phyloP scores from a whole-genome alignment of 441 rosid genomes.

The Croton laevigatus region DNA sequence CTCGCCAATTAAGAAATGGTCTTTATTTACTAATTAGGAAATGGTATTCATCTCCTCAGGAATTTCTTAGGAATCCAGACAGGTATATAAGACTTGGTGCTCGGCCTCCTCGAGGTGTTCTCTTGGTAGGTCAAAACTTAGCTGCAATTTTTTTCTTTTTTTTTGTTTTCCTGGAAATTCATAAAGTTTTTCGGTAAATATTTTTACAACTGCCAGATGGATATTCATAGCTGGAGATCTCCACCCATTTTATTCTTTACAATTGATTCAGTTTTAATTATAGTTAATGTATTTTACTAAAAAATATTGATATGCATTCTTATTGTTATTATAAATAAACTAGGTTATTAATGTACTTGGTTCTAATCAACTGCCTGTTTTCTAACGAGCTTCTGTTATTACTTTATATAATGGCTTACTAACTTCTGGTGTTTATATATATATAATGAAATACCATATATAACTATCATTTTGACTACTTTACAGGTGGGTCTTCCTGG shows the following conservation, averaged over 20 bases:
- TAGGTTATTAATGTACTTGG: not conserved
- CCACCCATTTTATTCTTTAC: not conserved
- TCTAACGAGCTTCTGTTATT: not conserved
- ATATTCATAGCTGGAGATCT: not conserved
- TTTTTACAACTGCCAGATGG: not conserved
- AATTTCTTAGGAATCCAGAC: conserved; percentile 95
- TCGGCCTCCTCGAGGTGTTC: conserved; percentile 98
- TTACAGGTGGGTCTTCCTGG: conserved; percentile 97
- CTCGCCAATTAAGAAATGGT: conserved; percentile 22
- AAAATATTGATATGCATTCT: not conserved
- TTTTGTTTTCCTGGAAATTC: not conserved
- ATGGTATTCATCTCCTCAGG: conserved; percentile 44
- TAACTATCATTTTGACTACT: conserved; percentile 21
- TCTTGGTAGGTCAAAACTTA: conserved; percentile 63
- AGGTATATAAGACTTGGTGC: conserved; percentile 84
- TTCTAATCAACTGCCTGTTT: conserved; percentile 1
- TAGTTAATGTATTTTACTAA: not conserved
- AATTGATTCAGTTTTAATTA: not conserved
- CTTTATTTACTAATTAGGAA: conserved; percentile 22
- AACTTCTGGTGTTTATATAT: not conserved
- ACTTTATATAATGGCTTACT: not conserved
- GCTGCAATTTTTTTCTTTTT: not conserved
- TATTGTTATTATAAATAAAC: too few species aligned
- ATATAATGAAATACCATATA: conserved; percentile 12
- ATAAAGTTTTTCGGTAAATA: not conserved